Percentiles rank a stretch among this genome's conserved stretches.
Evolutionary conservation across 2,329 filamentous ascomycete species (phyloP).

Genomic region (Magnaporthiopsis rhizophila): DNA sequence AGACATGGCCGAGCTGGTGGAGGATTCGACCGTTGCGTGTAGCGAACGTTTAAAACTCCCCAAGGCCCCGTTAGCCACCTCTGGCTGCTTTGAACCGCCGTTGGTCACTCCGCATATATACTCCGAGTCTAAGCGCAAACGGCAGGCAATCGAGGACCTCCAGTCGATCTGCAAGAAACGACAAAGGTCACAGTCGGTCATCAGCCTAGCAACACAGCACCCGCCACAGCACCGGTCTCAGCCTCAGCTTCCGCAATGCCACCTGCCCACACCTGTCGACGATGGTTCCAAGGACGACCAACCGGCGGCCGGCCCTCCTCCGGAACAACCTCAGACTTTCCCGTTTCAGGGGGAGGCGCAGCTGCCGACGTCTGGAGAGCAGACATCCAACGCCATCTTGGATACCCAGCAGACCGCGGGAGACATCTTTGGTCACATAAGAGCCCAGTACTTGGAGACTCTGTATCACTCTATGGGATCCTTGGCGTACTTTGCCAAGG

Average conservation of each 20-base stretch:
- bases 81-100: conserved; percentile 13
- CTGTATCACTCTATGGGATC: conserved; percentile 56
- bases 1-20: conserved; percentile 44
- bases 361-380: conserved; percentile 13
- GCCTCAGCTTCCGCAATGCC: conserved; percentile 11
- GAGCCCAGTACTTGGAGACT: conserved; percentile 49
- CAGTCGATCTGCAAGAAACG: conserved; percentile 52
- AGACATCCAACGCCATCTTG: conserved; percentile 20
- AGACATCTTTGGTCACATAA: conserved; percentile 49
- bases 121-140: conserved; percentile 45
- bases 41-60: conserved; percentile 17
- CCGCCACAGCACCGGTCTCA: conserved; percentile 15
- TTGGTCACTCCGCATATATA: conserved; percentile 38
- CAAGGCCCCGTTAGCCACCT: neutral
- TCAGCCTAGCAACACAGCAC: conserved; percentile 15
- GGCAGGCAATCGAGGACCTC: conserved; percentile 54
- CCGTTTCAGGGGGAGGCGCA: conserved; percentile 6
- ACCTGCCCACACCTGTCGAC: conserved; percentile 6
- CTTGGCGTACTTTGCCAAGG: conserved; percentile 71
- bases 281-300: neutral
- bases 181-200: conserved; percentile 34
- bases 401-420: conserved; percentile 27
- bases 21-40: conserved; percentile 39
- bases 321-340: neutral
- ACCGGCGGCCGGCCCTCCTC: neutral